Conservation (phyloP, 108 stramenopile genomes). For the Pelagomonas calceolata region DNA sequence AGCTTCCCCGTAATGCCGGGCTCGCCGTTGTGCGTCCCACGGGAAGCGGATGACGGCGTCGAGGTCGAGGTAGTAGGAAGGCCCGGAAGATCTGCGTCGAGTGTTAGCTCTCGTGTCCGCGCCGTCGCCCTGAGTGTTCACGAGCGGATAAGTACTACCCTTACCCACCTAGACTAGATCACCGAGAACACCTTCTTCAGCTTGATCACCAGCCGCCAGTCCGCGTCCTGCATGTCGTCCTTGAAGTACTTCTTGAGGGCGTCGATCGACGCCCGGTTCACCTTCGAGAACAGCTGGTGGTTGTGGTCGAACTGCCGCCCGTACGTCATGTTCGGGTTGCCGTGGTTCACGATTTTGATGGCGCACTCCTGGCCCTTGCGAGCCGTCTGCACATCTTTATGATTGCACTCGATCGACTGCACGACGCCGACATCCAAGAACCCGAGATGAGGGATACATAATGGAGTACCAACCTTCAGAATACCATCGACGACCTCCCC, state of each 20-base stretch:
- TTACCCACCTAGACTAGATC: too few relatives aligned
- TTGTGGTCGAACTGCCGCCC: conserved; percentile 93
- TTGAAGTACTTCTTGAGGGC: conserved; percentile 94
- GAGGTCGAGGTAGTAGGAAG: too few relatives aligned
- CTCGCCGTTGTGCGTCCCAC: too few relatives aligned
- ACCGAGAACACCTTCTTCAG: conserved; percentile 93
- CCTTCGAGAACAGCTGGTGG: conserved; percentile 74
- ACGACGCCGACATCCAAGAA: conserved; percentile 82
- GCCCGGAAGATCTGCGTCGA: too few relatives aligned
- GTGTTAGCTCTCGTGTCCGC: too few relatives aligned
- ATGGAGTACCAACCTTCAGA: conserved; percentile 90
- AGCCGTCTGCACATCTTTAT: conserved; percentile 74
- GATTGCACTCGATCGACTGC: conserved; percentile 85
- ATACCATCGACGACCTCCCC: conserved; percentile 88
- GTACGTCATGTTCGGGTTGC: conserved; percentile 88
- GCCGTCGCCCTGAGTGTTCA: too few relatives aligned
- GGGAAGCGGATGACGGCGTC: too few relatives aligned
- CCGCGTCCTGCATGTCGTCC: conserved; percentile 87
- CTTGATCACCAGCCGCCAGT: conserved; percentile 90
- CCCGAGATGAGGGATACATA: conserved; percentile 80
- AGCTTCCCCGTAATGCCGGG: too few relatives aligned
- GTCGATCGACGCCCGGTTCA: conserved; percentile 89
- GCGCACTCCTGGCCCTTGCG: conserved; percentile 78
- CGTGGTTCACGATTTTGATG: conserved; percentile 81
- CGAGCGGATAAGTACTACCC: too few relatives aligned